phyloP scores from a whole-genome alignment of 106 monocot species.

The Acanthochlamys bracteata region DNA sequence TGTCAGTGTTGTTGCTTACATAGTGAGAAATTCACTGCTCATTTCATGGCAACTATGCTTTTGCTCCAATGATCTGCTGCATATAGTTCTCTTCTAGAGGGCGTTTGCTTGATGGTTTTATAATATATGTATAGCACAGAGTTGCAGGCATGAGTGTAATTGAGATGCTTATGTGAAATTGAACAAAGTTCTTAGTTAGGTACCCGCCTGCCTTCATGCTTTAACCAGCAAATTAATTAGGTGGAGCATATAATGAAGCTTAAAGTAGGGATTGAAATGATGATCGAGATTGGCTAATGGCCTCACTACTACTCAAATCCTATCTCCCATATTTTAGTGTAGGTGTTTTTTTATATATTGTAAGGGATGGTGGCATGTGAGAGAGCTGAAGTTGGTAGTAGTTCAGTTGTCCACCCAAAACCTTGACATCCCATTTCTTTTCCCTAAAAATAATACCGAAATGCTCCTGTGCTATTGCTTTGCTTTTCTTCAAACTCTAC shows the following conservation, averaged over 20 bases:
- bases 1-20: background rate
- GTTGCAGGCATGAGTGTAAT: background rate
- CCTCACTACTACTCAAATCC: background rate
- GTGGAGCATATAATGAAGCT: background rate
- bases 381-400: slow-evolving; percentile 9
- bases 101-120: background rate
- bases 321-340: background rate
- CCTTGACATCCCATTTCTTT: slow-evolving; percentile 18
- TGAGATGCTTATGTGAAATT: slow-evolving; percentile 1
- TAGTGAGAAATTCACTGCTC: background rate
- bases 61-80: background rate
- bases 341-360: background rate
- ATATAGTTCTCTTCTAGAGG: background rate
- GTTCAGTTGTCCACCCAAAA: slow-evolving; percentile 24
- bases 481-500: slow-evolving; percentile 3
- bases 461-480: background rate
- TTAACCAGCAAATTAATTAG: background rate
- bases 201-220: background rate
- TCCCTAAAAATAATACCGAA: no score
- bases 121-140: background rate
- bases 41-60: background rate
- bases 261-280: slow-evolving; percentile 6
- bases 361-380: background rate
- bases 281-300: slow-evolving; percentile 2
- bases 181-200: background rate